These are phyloP conservation scores for Kazachstania africana DNA, from an alignment of 805 yeast genomes.

Conservation along the genomic window DNA sequence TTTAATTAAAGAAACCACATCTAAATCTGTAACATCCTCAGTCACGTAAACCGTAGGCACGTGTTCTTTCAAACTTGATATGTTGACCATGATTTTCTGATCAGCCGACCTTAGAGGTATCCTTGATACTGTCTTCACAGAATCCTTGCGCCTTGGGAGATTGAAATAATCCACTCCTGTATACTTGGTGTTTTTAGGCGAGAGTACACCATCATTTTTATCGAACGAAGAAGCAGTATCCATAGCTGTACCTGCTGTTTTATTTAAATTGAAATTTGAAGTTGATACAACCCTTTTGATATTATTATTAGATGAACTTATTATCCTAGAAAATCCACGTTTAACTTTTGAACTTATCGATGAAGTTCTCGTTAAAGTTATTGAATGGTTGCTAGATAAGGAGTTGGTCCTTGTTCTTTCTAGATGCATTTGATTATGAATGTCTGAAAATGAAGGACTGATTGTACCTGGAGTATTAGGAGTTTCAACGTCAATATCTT, in stretches of 20 bases:
- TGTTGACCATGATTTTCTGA: conserved; percentile 14
- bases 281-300: neutral
- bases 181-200: no score
- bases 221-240: no score
- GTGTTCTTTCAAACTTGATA: conserved; percentile 13
- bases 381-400: no score
- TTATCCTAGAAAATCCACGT: conserved; percentile 3
- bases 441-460: no score
- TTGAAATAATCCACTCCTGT: neutral
- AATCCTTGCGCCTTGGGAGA: neutral
- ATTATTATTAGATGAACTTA: neutral
- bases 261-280: neutral
- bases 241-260: neutral
- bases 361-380: conserved; percentile 2
- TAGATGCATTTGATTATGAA: no score
- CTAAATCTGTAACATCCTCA: neutral
- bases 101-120: conserved; percentile 5
- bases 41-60: neutral
- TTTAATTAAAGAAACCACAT: neutral
- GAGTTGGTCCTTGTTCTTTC: no score
- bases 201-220: no score
- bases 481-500: no score
- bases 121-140: neutral
- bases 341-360: conserved; percentile 3
- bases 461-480: no score